Evolutionary conservation across 768 basidiomycete genomes (phyloP), one percentile per base, ranked within the genome.

Genomic region (Lactifluus echinatus): DNA sequence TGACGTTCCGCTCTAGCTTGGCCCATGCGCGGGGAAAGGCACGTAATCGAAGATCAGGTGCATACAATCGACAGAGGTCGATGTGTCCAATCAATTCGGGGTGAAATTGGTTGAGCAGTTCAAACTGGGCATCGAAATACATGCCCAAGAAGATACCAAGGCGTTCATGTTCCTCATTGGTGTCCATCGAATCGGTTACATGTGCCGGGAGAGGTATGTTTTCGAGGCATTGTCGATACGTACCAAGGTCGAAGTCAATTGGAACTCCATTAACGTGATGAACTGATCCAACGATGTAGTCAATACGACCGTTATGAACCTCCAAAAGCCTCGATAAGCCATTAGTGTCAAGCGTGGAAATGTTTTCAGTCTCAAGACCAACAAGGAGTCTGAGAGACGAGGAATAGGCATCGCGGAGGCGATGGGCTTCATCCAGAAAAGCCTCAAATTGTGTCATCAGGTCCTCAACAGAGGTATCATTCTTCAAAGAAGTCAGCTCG

Each of bases 61-160:
- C 75, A 75, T 89, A 97, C 8, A 99, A 78, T 1, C 93, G 80
- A 69, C 91, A 94, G 0, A 98, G 79, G 72, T 98, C 95, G 62
- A 97, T 75, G 71, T 99, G 96, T 1, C 93, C 96, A 51, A 99
- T 77, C 48, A 98, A 75, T 69, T 94, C 91, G 17, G 96, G 96
- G 53, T 77, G 80, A 69, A 89, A 83, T 24, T 79, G 78, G 46
- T 73, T 66, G 39, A 98, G 61, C 45, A 99, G 71, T 42, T 78
- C 74, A 69, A 79, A 83, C 64, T 99, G 96, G 10, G 84, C 80
- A 66, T 97, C 93, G 60, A 98, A 86, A 73, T 97, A 99, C 11
- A 76, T 69, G 12, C 71, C 76, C 4, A 89, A 73, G 65, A 87
- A 81, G 12, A 65, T 60, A 58, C 69, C 75, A 73, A 70, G 77